Base-by-base conservation (phyloP, 352 stramenopile genomes). In the Phytophthora rubi region DNA sequence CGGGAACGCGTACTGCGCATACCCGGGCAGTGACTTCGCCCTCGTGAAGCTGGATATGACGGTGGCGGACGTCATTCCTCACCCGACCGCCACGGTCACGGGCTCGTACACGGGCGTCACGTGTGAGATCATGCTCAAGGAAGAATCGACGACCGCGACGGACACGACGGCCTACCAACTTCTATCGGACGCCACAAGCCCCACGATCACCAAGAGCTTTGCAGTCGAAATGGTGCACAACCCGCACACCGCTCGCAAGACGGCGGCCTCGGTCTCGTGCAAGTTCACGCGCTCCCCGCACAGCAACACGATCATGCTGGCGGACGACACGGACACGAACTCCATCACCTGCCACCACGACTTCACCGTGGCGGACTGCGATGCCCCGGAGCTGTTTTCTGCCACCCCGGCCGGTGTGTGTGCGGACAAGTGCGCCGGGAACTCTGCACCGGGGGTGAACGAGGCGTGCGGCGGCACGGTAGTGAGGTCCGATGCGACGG, bases 331-430 rank as follows among this genome's bases (percentile, higher is more conserved):
- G 28, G 54, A 49, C 10, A 35, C 37, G 10, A 37, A 72, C 10
- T 28, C 59, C 12, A 70, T 86, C 28, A 70, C 65, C 23, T 89
- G 80, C 54, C 8, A 37, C 44, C 59, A 72, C 16, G 45, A 66
- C 3, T 85, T 91, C 53, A 59, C 51, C 9, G 65, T 90, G 55
- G 75, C 67, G 12, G 82, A 88, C 60, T 91, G 83, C 70, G 74
- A 82, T 5, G 48, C 28, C 0, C 82, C 81, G 1, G 60, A 59
- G 16, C 5, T 62, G 33, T 77, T 81, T 30, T 67, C 84, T 33
- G 65, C 62, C 2, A 53, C 75, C 2, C 62, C 61, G 12, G 67
- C 69, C 26, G 45, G 54, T 6, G 85, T 77, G 35, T 21, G 54
- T 48, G 79, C 62, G 21, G 57, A 73, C 6, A 51, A 67, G 13